Conservation (phyloP, 2,329 filamentous ascomycete genomes). For the Fusarium nisikadoi region DNA sequence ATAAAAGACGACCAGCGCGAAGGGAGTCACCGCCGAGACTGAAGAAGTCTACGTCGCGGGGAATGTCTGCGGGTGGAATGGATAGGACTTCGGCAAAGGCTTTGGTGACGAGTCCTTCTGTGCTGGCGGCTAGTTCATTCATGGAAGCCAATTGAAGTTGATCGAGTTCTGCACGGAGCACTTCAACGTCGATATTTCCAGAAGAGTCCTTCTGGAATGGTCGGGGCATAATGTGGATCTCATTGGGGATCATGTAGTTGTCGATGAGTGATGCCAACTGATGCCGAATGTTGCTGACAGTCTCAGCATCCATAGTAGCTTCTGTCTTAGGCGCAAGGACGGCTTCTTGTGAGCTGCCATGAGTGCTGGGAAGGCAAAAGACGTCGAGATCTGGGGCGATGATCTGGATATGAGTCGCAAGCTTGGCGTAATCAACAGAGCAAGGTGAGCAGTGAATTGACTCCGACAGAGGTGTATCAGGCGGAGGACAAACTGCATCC, state of each 20-base stretch:
- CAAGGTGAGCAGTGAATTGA: neutral
- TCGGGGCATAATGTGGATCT: neutral
- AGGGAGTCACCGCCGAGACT: slow-evolving; percentile 1
- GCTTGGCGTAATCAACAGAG: neutral
- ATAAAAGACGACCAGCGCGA: neutral
- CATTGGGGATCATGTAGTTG: neutral
- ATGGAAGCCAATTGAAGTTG: neutral
- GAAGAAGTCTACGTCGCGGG: neutral
- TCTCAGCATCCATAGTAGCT: rapidly evolving
- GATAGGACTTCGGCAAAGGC: neutral
- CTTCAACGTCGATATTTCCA: neutral
- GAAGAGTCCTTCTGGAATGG: neutral
- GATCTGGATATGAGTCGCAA: rapidly evolving
- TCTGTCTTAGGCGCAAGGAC: neutral
- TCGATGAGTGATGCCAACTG: neutral
- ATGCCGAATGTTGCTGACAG: neutral
- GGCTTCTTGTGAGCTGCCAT: neutral
- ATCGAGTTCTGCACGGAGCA: neutral
- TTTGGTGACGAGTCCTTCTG: slow-evolving; percentile 2
- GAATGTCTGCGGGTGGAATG: neutral
- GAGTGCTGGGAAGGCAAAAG: neutral
- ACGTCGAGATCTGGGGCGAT: neutral
- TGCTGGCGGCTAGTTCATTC: neutral
- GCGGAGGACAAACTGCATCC: neutral
- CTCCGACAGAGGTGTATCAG: neutral